These are phyloP conservation scores for Filobasidium uniguttulatum DNA, from an alignment of 1,284 basidiomycete species.

Conservation along the genomic window DNA sequence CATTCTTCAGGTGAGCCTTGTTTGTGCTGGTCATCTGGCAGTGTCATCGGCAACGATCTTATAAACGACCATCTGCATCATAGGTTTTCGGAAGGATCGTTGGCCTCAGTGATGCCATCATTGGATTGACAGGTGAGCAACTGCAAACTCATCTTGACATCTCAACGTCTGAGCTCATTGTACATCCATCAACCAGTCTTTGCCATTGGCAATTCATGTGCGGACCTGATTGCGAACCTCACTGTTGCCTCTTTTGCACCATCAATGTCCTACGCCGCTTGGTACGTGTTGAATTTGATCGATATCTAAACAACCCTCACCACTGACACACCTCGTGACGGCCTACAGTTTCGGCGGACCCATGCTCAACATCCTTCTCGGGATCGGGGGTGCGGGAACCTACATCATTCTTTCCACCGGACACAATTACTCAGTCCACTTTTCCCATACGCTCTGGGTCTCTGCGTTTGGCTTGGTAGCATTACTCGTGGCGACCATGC, in stretches of 20 bases:
- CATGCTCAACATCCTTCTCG: slow-evolving; percentile 89
- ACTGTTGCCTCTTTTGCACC: slow-evolving; percentile 56
- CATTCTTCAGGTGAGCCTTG: slow-evolving; percentile 54
- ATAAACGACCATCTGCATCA: slow-evolving; percentile 5
- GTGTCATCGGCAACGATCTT: slow-evolving; percentile 6
- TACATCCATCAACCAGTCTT: slow-evolving; percentile 45
- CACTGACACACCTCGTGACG: neutral
- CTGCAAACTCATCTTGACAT: neutral
- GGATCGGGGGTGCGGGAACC: slow-evolving; percentile 34
- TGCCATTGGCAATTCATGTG: slow-evolving; percentile 87
- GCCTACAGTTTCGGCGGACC: slow-evolving; percentile 73
- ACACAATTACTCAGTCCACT: slow-evolving; percentile 54
- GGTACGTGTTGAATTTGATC: slow-evolving; percentile 14
- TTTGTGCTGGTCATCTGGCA: too few species aligned
- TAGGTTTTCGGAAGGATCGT: slow-evolving; percentile 85
- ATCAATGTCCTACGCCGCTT: slow-evolving; percentile 41
- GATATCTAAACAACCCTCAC: neutral
- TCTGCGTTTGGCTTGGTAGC: slow-evolving; percentile 63
- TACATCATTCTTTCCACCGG: slow-evolving; percentile 33
- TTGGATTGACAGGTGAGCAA: slow-evolving; percentile 60
- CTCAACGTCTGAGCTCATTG: neutral
- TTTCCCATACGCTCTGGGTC: slow-evolving; percentile 70
- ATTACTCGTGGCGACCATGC: slow-evolving; percentile 59
- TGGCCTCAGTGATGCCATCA: slow-evolving; percentile 90
- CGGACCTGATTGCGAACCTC: slow-evolving; percentile 92